Evolutionary conservation across 1,284 basidiomycete genomes (phyloP).

Genomic region (Cryptococcus sp.): DNA sequence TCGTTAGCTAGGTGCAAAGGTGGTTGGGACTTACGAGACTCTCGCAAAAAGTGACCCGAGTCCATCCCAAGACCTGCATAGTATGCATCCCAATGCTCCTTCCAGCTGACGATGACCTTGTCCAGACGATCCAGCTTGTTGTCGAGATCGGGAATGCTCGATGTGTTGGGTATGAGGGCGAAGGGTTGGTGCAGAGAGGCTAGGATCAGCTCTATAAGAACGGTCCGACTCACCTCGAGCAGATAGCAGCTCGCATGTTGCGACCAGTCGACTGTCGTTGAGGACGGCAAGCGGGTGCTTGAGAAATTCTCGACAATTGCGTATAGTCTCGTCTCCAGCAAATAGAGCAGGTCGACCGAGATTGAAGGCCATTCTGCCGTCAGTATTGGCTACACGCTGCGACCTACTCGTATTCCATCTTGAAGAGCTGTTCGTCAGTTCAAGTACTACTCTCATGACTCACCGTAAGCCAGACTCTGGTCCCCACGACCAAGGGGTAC

Average conservation of each 20-base stretch:
- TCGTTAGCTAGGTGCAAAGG: not conserved
- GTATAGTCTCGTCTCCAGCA: conserved; percentile 79
- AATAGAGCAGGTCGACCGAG: conserved; percentile 79
- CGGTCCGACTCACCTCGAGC: conserved; percentile 28
- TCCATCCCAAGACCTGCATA: conserved; percentile 13
- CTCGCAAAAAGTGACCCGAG: conserved; percentile 18
- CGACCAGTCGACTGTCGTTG: conserved; percentile 85
- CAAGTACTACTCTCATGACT: conserved; percentile 2
- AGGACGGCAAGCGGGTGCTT: conserved; percentile 78
- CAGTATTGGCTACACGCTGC: not conserved
- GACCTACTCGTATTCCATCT: conserved; percentile 64
- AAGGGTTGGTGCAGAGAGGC: conserved; percentile 37
- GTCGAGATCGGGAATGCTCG: conserved; percentile 34
- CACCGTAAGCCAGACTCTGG: conserved; percentile 75
- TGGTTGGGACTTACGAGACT: conserved; percentile 16
- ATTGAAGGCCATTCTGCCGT: conserved; percentile 34
- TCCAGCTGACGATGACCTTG: conserved; percentile 33
- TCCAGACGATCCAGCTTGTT: conserved; percentile 36
- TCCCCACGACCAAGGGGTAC: conserved; percentile 65
- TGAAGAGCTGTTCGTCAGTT: conserved; percentile 53
- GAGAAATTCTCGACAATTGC: conserved; percentile 65
- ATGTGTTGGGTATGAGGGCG: conserved; percentile 21
- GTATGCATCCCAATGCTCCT: conserved; percentile 40
- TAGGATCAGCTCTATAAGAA: conserved; percentile 10
- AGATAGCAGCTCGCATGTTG: conserved; percentile 54